phyloP scores from a whole-genome alignment of 2,329 filamentous ascomycete genomes.

The Paecilomyces formosus region DNA sequence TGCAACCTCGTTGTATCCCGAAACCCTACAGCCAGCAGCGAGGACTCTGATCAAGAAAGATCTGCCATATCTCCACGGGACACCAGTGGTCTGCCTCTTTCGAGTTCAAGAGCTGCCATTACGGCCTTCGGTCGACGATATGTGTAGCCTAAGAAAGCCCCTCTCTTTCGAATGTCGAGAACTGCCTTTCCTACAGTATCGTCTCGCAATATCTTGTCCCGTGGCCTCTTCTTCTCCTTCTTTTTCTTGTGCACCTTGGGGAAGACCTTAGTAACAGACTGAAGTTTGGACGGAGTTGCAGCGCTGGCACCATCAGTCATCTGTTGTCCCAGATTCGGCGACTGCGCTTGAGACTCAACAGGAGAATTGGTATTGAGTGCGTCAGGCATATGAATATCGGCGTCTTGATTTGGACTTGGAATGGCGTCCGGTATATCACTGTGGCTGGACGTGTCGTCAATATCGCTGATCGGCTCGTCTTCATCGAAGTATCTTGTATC shows the following conservation, averaged over 20 bases:
- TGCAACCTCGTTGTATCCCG: background rate
- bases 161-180: conserved; percentile 73
- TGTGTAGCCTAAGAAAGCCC: conserved; percentile 83
- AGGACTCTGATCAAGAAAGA: conserved; percentile 2
- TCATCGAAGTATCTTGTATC: conserved; percentile 81
- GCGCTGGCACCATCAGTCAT: background rate
- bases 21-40: background rate
- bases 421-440: conserved; percentile 20
- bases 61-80: conserved; percentile 15
- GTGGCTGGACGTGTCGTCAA: conserved; percentile 38
- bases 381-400: background rate
- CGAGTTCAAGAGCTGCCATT: conserved; percentile 23
- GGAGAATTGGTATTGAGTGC: background rate
- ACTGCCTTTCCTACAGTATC: conserved; percentile 56
- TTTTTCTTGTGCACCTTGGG: conserved; percentile 40
- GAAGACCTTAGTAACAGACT: conserved; percentile 30
- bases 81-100: conserved; percentile 22
- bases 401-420: conserved; percentile 12
- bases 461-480: conserved; percentile 62
- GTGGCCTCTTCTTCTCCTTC: conserved; percentile 67
- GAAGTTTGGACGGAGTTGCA: conserved; percentile 2
- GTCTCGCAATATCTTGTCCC: conserved; percentile 81
- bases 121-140: conserved; percentile 52
- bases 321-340: background rate
- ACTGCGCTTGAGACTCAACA: background rate